phyloP scores from a whole-genome alignment of 306 rosid species.

The Vigna nakashimae region DNA sequence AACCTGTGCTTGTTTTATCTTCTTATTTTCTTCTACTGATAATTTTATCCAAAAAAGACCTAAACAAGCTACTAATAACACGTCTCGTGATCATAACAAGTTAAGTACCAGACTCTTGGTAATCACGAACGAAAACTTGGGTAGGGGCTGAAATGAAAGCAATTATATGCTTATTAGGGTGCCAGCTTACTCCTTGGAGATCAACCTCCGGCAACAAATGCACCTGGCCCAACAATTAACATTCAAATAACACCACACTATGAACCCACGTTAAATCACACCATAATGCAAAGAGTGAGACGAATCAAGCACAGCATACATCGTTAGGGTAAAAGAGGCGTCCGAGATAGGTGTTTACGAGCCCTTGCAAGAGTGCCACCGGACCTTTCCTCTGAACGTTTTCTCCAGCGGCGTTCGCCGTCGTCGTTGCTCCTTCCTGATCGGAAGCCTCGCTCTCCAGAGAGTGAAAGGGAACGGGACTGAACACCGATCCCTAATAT shows the following conservation, averaged over 20 bases:
- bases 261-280: constrained; percentile 3
- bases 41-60: not conserved
- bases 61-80: constrained; percentile 2
- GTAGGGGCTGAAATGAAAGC: constrained; percentile 74
- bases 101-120: constrained; percentile 74
- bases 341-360: constrained; percentile 48
- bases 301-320: constrained; percentile 43
- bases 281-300: not conserved
- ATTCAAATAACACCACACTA: constrained; percentile 1
- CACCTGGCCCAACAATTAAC: constrained; percentile 53
- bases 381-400: constrained; percentile 50
- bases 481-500: constrained; percentile 79
- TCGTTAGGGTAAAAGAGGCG: constrained; percentile 70
- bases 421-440: constrained; percentile 36
- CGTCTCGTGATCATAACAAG: not conserved
- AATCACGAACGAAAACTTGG: constrained; percentile 79
- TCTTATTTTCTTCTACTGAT: not conserved
- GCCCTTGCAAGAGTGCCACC: constrained; percentile 55
- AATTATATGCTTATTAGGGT: constrained; percentile 81
- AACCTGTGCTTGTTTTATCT: not conserved
- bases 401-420: constrained; percentile 29
- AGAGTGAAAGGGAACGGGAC: constrained; percentile 78
- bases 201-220: constrained; percentile 80
- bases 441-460: constrained; percentile 52
- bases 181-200: constrained; percentile 95